These are phyloP conservation scores for Ensete glaucum DNA, from an alignment of 176 grass and related monocot species.

Conservation along the genomic window DNA sequence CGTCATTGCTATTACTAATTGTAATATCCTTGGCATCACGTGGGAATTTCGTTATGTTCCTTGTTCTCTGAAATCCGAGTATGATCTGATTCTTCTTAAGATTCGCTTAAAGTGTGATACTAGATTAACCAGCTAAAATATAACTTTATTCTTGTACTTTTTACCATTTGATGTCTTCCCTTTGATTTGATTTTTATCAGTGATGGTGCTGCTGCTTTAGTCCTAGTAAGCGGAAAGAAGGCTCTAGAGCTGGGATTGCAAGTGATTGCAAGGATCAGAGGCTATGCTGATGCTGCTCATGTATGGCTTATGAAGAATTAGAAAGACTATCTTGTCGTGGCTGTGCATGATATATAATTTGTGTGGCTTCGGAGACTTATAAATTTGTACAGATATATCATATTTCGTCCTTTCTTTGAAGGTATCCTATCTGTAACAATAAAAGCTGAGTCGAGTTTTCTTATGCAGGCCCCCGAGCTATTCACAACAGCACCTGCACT, in stretches of 20 bases:
- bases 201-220: slow-evolving; percentile 66
- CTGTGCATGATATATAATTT: not conserved
- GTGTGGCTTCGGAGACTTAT: not conserved
- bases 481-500: slow-evolving; percentile 87
- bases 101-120: not conserved
- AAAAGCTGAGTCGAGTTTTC: not conserved
- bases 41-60: not conserved
- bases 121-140: not conserved
- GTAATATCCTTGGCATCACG: too few relatives aligned
- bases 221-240: slow-evolving; percentile 75
- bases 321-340: too few relatives aligned
- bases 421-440: not conserved
- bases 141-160: not conserved
- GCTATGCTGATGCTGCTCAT: slow-evolving; percentile 84
- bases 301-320: slow-evolving; percentile 20
- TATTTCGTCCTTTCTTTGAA: not conserved
- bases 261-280: slow-evolving; percentile 71
- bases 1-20: too few relatives aligned
- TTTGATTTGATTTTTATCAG: slow-evolving; percentile 17
- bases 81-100: not conserved
- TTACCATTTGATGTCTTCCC: slow-evolving; percentile 14
- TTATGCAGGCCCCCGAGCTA: slow-evolving; percentile 72
- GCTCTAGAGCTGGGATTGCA: slow-evolving; percentile 68
- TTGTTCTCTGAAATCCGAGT: not conserved
- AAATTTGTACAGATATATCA: not conserved